Evolutionary conservation across 306 rosid species (phyloP), one percentile per base, ranked within the genome.

Genomic region (Echinosophora koreensis): DNA sequence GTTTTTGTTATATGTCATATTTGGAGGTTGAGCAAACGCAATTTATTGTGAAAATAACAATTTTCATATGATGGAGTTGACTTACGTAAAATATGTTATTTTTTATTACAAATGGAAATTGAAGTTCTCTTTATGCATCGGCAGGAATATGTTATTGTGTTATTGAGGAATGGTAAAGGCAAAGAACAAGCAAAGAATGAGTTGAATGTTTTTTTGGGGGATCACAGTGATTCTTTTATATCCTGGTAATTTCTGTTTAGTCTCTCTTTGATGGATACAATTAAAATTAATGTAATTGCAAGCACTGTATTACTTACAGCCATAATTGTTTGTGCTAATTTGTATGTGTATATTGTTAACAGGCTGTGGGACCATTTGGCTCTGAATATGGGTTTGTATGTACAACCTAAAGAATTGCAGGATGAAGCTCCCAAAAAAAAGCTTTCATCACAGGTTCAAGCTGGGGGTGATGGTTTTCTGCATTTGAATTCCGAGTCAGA

Each of bases 311-410:
- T 14, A 13, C 12, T 51, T 50, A 10, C 62, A 13, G 12, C 18
- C 41, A 10, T 69, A 60, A 79, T 55, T 44, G 13, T 13, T 5
- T 80, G 60, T 32, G 35, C 76, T 75, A 63, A 78, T 54, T 67
- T 65, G 30, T 46, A 7, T 75, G 46, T 68, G 28, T 22, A 27
- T 69, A 70, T n/a, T 11, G 35, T 75, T 79, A 62, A 76, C 85
- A 96, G 99, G 99, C 77, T 96, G 75, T 96, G 99, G 99, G 99
- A 91, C 87, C 94, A 92, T 82, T 73, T 95, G 80, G 91, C 90
- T 70, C 69, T 88, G 77, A 83, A 89, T 85, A 59, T 89, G 61
- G 85, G 80, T 79, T 84, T 67, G 78, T 90, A 96, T 70, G 83
- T 86, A 30, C 87, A 87, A 30, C 80, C 91, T 77, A 62, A 80